Conservation (phyloP, 1,284 basidiomycete species). For the Volvariella surrecta region DNA sequence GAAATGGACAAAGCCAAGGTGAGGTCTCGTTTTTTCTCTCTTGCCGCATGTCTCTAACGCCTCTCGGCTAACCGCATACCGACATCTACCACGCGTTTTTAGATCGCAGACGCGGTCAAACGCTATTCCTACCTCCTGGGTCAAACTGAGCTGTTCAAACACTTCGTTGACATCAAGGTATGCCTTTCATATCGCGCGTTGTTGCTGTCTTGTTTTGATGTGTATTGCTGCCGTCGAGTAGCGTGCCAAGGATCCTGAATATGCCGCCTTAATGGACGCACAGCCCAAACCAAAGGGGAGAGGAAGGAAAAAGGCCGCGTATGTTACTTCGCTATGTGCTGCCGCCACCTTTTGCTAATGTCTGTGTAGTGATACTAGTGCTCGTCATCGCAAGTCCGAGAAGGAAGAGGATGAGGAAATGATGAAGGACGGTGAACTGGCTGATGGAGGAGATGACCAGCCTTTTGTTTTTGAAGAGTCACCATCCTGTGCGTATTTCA, state of each 20-base stretch:
- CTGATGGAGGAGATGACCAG: conserved; percentile 74
- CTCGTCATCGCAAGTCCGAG: conserved; percentile 90
- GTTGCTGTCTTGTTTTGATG: background rate
- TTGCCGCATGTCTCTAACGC: conserved; percentile 10
- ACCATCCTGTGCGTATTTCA: conserved; percentile 58
- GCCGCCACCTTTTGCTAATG: background rate
- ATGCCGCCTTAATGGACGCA: conserved; percentile 82
- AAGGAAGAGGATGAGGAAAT: conserved; percentile 98
- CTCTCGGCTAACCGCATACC: conserved; percentile 1
- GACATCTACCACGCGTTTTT: background rate
- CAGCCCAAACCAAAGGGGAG: conserved; percentile 76
- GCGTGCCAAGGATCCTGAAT: conserved; percentile 90
- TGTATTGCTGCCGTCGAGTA: conserved; percentile 19
- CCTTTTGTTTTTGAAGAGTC: conserved; percentile 91
- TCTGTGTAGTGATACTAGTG: conserved; percentile 54
- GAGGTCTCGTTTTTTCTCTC: conserved; percentile 8
- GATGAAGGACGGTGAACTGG: conserved; percentile 79
- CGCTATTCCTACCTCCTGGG: conserved; percentile 92
- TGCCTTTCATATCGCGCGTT: background rate
- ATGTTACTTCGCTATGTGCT: conserved; percentile 21
- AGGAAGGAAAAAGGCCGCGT: conserved; percentile 74
- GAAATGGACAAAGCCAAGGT: conserved; percentile 83
- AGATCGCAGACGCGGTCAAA: conserved; percentile 93
- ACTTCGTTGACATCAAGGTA: conserved; percentile 93
- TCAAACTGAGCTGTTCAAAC: conserved; percentile 93